Evolutionary conservation across 805 yeast genomes (phyloP).

Genomic region (Ogataea minuta): DNA sequence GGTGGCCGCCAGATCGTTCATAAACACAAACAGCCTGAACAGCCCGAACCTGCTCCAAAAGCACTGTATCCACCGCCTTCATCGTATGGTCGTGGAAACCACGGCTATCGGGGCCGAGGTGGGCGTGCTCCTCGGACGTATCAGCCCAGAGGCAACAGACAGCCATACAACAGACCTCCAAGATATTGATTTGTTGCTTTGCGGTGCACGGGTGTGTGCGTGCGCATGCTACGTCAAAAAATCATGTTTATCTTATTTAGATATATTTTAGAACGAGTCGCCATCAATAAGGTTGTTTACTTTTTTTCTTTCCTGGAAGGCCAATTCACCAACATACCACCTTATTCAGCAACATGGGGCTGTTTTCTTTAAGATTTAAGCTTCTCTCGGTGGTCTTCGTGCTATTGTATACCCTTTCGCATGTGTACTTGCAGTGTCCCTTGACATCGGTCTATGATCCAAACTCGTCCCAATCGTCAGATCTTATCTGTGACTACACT

Average conservation of each 20-base stretch:
- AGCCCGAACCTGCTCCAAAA: conserved; percentile 7
- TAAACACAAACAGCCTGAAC: conserved; percentile 4
- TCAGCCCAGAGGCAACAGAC: conserved; percentile 3
- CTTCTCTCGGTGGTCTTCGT: conserved; percentile 17
- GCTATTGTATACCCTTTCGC: conserved; percentile 19
- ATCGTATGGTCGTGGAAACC: conserved; percentile 11
- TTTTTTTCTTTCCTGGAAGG: background rate
- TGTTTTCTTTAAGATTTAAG: conserved; percentile 16
- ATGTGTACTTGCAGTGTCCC: conserved; percentile 27
- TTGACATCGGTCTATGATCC: conserved; percentile 16
- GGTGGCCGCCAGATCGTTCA: conserved; percentile 53
- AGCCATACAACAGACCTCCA: conserved; percentile 5
- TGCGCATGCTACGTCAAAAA: conserved; percentile 4
- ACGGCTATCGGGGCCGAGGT: conserved; percentile 12
- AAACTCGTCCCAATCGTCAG: conserved; percentile 12
- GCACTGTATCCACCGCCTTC: conserved; percentile 22
- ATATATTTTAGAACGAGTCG: conserved; percentile 10
- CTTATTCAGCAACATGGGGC: conserved; percentile 9
- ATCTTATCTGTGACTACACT: conserved; percentile 23
- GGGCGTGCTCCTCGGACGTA: conserved; percentile 11
- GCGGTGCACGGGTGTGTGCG: conserved; percentile 10
- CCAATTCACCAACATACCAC: background rate
- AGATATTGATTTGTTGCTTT: conserved; percentile 2
- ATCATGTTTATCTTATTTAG: conserved; percentile 1
- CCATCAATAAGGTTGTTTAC: conserved; percentile 8